Base-by-base conservation (phyloP, 2,329 filamentous ascomycete species). In the Claviceps arundinis region DNA sequence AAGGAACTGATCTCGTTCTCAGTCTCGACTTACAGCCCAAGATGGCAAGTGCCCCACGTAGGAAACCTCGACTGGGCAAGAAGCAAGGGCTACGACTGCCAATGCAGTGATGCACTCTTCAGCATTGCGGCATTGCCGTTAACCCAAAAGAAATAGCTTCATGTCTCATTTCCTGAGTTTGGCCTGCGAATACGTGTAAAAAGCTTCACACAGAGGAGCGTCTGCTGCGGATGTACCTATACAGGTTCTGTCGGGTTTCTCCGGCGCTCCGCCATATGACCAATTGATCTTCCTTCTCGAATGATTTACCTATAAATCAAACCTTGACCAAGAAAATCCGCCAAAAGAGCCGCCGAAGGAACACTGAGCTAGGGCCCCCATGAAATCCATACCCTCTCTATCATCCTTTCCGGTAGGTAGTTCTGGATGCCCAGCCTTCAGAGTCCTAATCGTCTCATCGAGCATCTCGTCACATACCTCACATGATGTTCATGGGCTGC, bases 391-490 rank as follows among this genome's bases (percentile, higher is more conserved):
- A 11, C 72, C 72, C 52, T 72, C 72, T 37, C 71, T 70, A 30
- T 30, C 26, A 9, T 9, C 26, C 8, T 30, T 30, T 30, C 26
- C 26, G 8, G 26, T 30, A 22, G 19, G 19, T 22, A 26, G 59
- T 16, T 66, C 67, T 4, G 60, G 59, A 26, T 26, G 7, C 26
- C 26, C 26, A 26, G 26, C 7, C 37, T 61, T 60, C 30, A 69
- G 64, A 48, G 71, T 68, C 24, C 71, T 68, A 4, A 70, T 64
- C 66, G 87, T 87, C 57, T 77, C 73, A 34, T 78, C 69, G 52
- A 87, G 75, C 44, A 89, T 75, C 60, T 87, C 82, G 46, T 78
- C 77, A 88, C 82, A 65, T 89, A 89, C 55, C 76, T 73, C 37
- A 75, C 69, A 71, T 83, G 88, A 65, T 89, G 84, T 4, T 66